Base-by-base conservation (phyloP, 192 early-diverging fungal genomes). In the Allomyces macrogynus region DNA sequence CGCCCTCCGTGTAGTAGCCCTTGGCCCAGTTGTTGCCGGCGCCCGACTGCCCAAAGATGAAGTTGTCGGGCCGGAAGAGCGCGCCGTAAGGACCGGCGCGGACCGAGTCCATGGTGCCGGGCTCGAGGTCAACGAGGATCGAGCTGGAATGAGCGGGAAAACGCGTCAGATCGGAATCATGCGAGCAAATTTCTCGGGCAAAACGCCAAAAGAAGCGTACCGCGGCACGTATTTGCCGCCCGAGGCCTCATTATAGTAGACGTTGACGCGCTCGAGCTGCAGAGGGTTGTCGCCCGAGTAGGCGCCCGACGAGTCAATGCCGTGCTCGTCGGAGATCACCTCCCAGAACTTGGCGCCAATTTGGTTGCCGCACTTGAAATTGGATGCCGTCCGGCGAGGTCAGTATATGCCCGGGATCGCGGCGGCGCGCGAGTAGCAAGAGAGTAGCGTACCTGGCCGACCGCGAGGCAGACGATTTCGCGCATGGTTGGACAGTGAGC, bases 1-100 rank as follows among this genome's bases (percentile, higher is more conserved):
- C 86, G 42, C 86, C 85, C 73, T 88, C 86, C 12, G 85, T 87
- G 63, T 88, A 88, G 67, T 86, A 83, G 23, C 86, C 86, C 73
- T 88, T 92, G 60, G 92, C 92, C 89, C 90, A 93, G 75, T 92
- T 89, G 80, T 93, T 95, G 64, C 92, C 92, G n/a, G 92, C 91
- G 62, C 92, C 92, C 54, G 74, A 80, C 62, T 76, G 67, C 5
- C 78, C 85, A 67, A 74, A 73, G 22, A 86, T 66, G 65, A 81
- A 83, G 72, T 81, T 85, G 67, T 88, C 86, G 16, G 86, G 86
- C 8, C 83, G 74, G 74, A 86, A 87, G 63, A 88, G 69, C 10
- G 66, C 27, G 61, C 86, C 84, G 63, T 77, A 81, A 23, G 74
- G 67, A 69, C 83, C 70, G 40, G 73, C 61, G 63, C 75, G 71